These are phyloP conservation scores for Ceratocystis alfenasii DNA, from an alignment of 2,329 filamentous ascomycete genomes.

Conservation along the genomic window DNA sequence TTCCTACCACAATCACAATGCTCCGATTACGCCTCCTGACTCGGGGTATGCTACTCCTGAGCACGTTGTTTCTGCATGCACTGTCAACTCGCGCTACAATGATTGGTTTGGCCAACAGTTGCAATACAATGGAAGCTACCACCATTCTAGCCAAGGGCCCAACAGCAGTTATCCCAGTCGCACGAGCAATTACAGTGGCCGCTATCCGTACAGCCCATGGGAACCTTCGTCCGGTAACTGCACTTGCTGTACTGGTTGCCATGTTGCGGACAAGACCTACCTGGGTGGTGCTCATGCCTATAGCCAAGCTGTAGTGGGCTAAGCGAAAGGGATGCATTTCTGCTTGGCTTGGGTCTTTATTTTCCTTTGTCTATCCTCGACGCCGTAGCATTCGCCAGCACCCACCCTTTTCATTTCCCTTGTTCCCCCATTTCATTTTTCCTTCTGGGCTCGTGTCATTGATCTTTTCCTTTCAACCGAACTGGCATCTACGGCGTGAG, in stretches of 20 bases:
- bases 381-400: background rate
- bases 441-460: background rate
- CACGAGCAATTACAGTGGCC: conserved; percentile 32
- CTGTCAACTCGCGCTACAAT: conserved; percentile 44
- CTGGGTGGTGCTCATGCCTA: conserved; percentile 36
- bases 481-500: conserved; percentile 21
- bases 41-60: conserved; percentile 52
- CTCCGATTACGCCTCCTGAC: conserved; percentile 47
- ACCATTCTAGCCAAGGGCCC: conserved; percentile 27
- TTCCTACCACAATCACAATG: conserved; percentile 25
- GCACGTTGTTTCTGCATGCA: conserved; percentile 43
- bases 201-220: conserved; percentile 42
- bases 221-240: conserved; percentile 41
- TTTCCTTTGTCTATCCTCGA: conserved; percentile 16
- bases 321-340: conserved; percentile 23
- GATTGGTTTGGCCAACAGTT: conserved; percentile 43
- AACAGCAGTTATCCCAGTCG: conserved; percentile 33
- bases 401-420: conserved; percentile 6
- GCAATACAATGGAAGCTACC: conserved; percentile 36
- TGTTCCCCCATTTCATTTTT: conserved; percentile 15
- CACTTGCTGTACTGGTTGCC: conserved; percentile 36
- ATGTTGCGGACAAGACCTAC: conserved; percentile 36
- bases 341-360: conserved; percentile 25
- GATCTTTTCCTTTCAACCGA: conserved; percentile 15
- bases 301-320: conserved; percentile 45